phyloP scores from a whole-genome alignment of 208 protist genomes.

The Trypanosoma mega region DNA sequence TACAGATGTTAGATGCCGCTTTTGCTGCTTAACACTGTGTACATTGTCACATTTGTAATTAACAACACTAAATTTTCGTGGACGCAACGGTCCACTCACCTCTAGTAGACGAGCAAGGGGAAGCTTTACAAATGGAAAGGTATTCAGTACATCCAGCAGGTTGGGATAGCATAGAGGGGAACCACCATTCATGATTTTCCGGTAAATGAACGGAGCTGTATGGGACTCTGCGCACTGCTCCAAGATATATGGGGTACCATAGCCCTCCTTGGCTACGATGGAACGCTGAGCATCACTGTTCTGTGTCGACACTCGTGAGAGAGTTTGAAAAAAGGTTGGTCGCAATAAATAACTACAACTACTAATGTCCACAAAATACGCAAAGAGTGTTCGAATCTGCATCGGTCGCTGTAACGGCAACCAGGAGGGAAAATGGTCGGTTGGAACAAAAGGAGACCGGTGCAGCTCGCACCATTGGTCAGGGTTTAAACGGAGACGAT shows the following conservation, averaged over 20 bases:
- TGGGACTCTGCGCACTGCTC: constrained; percentile 47
- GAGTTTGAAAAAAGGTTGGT: constrained; percentile 70
- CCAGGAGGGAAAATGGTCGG: constrained; percentile 79
- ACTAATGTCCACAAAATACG: constrained; percentile 79
- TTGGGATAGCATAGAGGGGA: constrained; percentile 67
- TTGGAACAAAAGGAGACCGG: constrained; percentile 77
- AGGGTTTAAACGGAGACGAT: constrained; percentile 43
- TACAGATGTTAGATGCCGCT: constrained; percentile 11
- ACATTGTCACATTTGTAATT: constrained; percentile 17
- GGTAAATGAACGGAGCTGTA: constrained; percentile 44
- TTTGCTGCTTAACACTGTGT: neutral
- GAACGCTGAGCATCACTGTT: constrained; percentile 11
- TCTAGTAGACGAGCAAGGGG: constrained; percentile 78
- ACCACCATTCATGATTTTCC: constrained; percentile 44
- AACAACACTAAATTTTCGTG: constrained; percentile 73
- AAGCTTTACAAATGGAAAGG: constrained; percentile 70
- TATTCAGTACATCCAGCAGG: constrained; percentile 65
- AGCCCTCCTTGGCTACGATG: constrained; percentile 1
- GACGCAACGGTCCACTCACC: constrained; percentile 65
- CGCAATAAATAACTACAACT: constrained; percentile 79
- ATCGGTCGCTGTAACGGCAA: constrained; percentile 60
- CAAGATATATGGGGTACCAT: constrained; percentile 40
- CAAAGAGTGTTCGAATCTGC: constrained; percentile 63
- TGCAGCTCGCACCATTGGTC: constrained; percentile 61
- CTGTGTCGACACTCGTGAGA: constrained; percentile 50